Evolutionary conservation across 306 rosid genomes (phyloP).

Genomic region (Rosa persica): DNA sequence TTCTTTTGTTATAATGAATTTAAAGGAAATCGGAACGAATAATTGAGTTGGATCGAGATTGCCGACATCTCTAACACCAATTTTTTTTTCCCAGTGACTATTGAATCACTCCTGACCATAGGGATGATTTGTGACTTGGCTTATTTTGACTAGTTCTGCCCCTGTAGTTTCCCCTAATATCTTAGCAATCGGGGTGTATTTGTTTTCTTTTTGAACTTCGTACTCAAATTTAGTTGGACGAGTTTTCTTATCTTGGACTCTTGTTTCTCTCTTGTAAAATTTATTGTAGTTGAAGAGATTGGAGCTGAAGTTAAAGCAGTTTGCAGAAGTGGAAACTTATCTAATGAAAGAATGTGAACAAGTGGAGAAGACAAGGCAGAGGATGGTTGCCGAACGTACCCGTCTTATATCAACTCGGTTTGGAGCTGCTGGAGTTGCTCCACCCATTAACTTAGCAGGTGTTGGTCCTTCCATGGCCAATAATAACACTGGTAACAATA

Average conservation of each 20-base stretch:
- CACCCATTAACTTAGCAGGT: conserved; percentile 50
- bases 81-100: not conserved
- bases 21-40: not conserved
- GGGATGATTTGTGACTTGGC: not conserved
- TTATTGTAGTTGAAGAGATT: conserved; percentile 81
- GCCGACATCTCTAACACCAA: not conserved
- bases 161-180: not conserved
- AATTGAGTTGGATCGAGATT: not conserved
- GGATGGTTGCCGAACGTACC: conserved; percentile 76
- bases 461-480: conserved; percentile 69
- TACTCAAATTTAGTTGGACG: not conserved
- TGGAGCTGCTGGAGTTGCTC: conserved; percentile 61
- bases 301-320: conserved; percentile 97
- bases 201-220: not conserved
- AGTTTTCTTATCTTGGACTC: not conserved
- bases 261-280: conserved; percentile 4
- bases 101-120: not conserved
- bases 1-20: too few species aligned
- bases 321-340: conserved; percentile 94
- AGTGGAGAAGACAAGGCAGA: conserved; percentile 84
- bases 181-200: not conserved
- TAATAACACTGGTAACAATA: conserved; percentile 57
- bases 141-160: not conserved
- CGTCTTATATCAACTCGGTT: conserved; percentile 64
- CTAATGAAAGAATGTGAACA: conserved; percentile 98